These are phyloP conservation scores for Ceratocystis variospora DNA, from an alignment of 2,329 filamentous ascomycete genomes.

Conservation along the genomic window DNA sequence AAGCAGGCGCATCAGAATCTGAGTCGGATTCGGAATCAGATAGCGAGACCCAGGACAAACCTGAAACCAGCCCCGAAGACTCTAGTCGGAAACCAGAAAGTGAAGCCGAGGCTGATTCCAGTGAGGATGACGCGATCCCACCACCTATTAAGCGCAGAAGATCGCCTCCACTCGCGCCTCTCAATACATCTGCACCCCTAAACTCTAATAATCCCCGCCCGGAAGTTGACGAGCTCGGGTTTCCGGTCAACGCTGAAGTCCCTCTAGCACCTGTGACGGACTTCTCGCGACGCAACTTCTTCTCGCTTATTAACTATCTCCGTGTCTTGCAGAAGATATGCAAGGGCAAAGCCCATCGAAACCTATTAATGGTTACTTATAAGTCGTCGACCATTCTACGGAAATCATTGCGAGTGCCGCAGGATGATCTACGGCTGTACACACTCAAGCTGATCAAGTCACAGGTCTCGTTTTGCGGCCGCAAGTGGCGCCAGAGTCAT, in stretches of 20 bases:
- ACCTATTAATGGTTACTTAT: conserved; percentile 85
- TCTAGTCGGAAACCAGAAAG: background rate
- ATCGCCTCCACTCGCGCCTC: conserved; percentile 31
- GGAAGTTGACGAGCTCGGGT: conserved; percentile 76
- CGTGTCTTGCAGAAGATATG: conserved; percentile 96
- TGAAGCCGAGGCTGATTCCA: conserved; percentile 28
- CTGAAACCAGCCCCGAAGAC: background rate
- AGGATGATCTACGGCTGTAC: conserved; percentile 76
- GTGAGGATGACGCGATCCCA: conserved; percentile 67
- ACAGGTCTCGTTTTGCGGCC: conserved; percentile 92
- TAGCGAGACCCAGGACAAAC: background rate
- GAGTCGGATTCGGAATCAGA: conserved; percentile 3
- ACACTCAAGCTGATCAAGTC: conserved; percentile 97
- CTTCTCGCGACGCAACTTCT: conserved; percentile 90
- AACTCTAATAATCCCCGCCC: conserved; percentile 29
- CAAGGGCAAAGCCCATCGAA: conserved; percentile 87
- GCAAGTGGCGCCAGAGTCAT: conserved; percentile 95
- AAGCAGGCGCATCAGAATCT: conserved; percentile 20
- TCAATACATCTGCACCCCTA: conserved; percentile 19
- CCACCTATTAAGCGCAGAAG: conserved; percentile 61
- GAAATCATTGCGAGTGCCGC: conserved; percentile 81
- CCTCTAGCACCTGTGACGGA: conserved; percentile 68
- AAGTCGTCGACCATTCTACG: conserved; percentile 86
- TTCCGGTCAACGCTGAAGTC: conserved; percentile 51
- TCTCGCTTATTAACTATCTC: conserved; percentile 86